These are phyloP conservation scores for Fusarium circinatum DNA, from an alignment of 2,329 filamentous ascomycete species.

Conservation along the genomic window DNA sequence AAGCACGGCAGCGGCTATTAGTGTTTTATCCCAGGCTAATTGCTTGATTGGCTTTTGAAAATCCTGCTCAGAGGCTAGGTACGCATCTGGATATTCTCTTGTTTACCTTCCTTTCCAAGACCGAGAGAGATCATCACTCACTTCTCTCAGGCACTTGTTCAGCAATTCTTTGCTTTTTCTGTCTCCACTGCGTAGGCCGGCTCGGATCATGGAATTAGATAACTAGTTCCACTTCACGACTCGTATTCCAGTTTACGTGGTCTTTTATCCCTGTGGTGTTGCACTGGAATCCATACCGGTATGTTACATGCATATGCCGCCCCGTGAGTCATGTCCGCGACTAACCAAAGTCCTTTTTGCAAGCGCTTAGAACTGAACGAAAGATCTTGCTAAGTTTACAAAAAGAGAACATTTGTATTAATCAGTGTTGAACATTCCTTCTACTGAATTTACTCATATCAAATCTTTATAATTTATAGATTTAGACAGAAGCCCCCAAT, in stretches of 20 bases:
- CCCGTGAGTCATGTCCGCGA: background rate
- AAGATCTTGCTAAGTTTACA: rapidly evolving
- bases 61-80: background rate
- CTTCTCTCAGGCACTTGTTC: background rate
- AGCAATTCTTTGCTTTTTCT: background rate
- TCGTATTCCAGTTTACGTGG: background rate
- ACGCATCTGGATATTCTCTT: background rate
- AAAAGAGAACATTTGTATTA: rapidly evolving
- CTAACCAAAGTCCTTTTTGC: background rate
- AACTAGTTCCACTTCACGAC: background rate
- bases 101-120: background rate
- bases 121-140: background rate
- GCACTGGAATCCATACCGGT: background rate
- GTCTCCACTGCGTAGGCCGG: background rate
- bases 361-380: rapidly evolving
- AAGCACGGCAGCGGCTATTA: background rate
- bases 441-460: rapidly evolving
- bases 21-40: background rate
- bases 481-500: rapidly evolving
- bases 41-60: background rate
- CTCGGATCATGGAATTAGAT: background rate
- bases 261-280: background rate
- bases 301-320: background rate
- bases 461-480: rapidly evolving
- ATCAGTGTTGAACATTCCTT: rapidly evolving